Evolutionary conservation across 495 filamentous ascomycete species (phyloP).

Genomic region (Aspergillus haitiensis): DNA sequence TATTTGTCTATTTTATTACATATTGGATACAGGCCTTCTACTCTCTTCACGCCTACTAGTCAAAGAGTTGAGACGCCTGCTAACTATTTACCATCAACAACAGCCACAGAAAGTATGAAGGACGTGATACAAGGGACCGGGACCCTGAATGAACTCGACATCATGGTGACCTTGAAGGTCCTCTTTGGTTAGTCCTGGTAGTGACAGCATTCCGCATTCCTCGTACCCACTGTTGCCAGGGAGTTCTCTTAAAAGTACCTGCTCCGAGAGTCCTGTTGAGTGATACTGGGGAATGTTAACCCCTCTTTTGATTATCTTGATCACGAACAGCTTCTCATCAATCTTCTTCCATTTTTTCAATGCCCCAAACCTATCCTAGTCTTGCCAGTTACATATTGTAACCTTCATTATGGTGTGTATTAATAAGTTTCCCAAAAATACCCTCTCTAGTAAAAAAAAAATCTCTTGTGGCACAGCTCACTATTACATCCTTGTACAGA

Average conservation of each 20-base stretch:
- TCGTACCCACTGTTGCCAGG: conserved; percentile 23
- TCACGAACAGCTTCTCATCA: neutral
- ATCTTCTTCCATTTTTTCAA: neutral
- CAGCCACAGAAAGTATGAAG: conserved; percentile 2
- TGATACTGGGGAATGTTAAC: neutral
- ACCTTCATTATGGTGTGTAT: neutral
- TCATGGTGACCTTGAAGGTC: neutral
- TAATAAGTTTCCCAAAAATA: neutral
- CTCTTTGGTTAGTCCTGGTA: neutral
- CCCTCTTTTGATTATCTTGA: neutral
- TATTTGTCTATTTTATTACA: neutral
- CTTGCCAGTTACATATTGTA: neutral
- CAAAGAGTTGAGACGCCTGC: neutral
- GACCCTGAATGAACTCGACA: neutral
- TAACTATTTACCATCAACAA: neutral
- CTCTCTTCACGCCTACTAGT: neutral
- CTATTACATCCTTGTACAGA: conserved; percentile 8
- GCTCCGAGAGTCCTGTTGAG: neutral
- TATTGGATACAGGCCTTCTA: neutral
- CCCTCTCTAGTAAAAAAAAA: conserved; percentile 2
- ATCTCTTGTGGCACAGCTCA: too few relatives aligned
- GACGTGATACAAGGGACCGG: neutral
- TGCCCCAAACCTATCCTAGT: neutral
- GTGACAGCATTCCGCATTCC: conserved; percentile 24
- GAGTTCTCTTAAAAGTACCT: neutral